These are phyloP conservation scores for Arachis stenosperma DNA, from an alignment of 306 rosid species.

Conservation along the genomic window DNA sequence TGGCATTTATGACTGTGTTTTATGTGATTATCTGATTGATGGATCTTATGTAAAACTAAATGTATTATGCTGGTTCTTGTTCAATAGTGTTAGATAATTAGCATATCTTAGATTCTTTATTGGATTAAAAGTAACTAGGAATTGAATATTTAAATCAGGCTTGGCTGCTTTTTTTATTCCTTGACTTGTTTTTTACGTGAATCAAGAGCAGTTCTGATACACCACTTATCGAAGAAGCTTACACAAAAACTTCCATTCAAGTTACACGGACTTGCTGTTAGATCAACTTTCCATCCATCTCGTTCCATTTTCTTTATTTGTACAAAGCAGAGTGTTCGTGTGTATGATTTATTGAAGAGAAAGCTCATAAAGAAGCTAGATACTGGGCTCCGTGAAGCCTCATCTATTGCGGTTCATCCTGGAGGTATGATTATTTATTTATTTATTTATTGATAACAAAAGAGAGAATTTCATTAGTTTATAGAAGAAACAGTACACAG, in stretches of 20 bases:
- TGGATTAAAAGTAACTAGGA: constrained; percentile 11
- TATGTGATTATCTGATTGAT: background rate
- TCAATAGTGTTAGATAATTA: constrained; percentile 12
- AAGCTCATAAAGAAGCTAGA: constrained; percentile 75
- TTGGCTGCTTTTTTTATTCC: constrained; percentile 54
- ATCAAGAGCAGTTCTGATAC: constrained; percentile 80
- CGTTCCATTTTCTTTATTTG: constrained; percentile 78
- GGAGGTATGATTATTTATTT: constrained; percentile 54
- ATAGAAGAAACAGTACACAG: too few species aligned
- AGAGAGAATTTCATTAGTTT: too few species aligned
- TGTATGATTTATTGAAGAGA: constrained; percentile 70
- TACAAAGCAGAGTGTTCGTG: constrained; percentile 75
- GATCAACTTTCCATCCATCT: constrained; percentile 83
- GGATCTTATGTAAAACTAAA: constrained; percentile 4
- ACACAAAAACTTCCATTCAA: constrained; percentile 81
- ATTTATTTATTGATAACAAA: too few species aligned
- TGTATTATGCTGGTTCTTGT: constrained; percentile 1
- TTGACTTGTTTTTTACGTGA: constrained; percentile 83
- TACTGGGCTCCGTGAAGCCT: constrained; percentile 86
- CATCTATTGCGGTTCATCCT: constrained; percentile 91
- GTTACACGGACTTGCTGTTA: constrained; percentile 85
- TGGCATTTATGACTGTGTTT: background rate
- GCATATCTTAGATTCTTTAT: background rate
- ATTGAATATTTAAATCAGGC: background rate
- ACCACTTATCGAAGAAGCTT: constrained; percentile 76